Percentiles rank a stretch among this genome's conserved stretches.
phyloP scores from a whole-genome alignment of 2,329 filamentous ascomycete species.

The Rhytidhysteron rufulum region DNA sequence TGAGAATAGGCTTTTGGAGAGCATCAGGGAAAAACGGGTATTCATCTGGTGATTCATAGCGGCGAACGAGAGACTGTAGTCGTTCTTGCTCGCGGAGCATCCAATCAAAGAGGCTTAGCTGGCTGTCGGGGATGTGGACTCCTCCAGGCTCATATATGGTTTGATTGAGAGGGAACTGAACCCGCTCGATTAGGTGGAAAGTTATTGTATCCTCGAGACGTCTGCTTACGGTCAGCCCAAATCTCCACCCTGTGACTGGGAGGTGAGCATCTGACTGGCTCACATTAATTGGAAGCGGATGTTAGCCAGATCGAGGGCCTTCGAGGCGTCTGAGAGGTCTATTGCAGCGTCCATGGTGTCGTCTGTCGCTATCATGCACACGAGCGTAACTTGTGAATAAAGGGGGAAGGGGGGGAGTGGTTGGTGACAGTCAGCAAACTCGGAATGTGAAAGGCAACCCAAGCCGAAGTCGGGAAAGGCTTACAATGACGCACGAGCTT shows the following conservation, averaged over 20 bases:
- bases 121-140: slow-evolving; percentile 69
- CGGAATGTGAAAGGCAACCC: background rate
- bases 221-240: slow-evolving; percentile 47
- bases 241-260: background rate
- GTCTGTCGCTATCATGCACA: no score
- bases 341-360: slow-evolving; percentile 85
- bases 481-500: slow-evolving; percentile 3
- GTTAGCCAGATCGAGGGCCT: slow-evolving; percentile 82
- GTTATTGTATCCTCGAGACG: slow-evolving; percentile 97
- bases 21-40: slow-evolving; percentile 92
- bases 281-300: slow-evolving; percentile 95
- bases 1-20: slow-evolving; percentile 76
- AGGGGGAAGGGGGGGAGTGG: background rate
- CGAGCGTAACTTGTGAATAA: no score
- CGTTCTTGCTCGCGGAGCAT: slow-evolving; percentile 85
- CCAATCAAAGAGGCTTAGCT: slow-evolving; percentile 89
- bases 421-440: background rate
- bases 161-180: slow-evolving; percentile 91
- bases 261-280: slow-evolving; percentile 27
- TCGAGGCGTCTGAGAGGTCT: slow-evolving; percentile 77
- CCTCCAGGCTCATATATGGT: slow-evolving; percentile 81
- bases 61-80: slow-evolving; percentile 86
- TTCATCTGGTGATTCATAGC: slow-evolving; percentile 94
- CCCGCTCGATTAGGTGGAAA: slow-evolving; percentile 93
- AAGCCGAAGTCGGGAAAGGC: slow-evolving; percentile 2